Evolutionary conservation across 306 rosid species (phyloP), one percentile per base, ranked within the genome.

Genomic region (Dalbergia cultrata): DNA sequence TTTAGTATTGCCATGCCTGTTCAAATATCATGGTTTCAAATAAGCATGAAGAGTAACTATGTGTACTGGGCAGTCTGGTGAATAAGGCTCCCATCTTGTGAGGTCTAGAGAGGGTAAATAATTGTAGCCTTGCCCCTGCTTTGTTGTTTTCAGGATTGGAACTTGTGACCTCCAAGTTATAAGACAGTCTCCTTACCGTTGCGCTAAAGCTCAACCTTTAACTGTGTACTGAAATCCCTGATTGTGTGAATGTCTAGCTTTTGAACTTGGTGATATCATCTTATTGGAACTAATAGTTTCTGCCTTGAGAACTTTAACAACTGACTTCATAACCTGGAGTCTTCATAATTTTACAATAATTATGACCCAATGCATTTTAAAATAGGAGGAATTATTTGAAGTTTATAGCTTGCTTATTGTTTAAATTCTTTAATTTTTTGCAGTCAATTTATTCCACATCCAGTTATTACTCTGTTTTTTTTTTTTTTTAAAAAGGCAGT

Each of bases 241-340:
- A 13, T 50, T 39, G 70, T 61, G 62, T 65, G 72, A 13, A 53
- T 54, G 66, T 39, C 34, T 53, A 65, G 13, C 67, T 35, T 54
- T 16, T 77, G 75, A 66, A 43, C 35, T 17, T 79, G 31, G 22
- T 67, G 19, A 60, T 17, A 58, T 68, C 22, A 11, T 67, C 47
- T 52, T 11, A 18, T 33, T 50, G 64, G 35, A 72, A 54, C 52
- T 17, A 39, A 26, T 13, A 9, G 5, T 19, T 53, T 52, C 26
- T 77, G 26, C 57, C n/a, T 5, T 14, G 54, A 65, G 43, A 50
- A 34, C 72, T 26, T 2, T 37, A 52, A 39, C 81, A 18, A 52
- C 37, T 19, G 45, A 53, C 65, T 45, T 45, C 64, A 39, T 73
- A 41, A 21, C 21, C 59, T 63, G 50, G 18, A 31, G 59, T 47